Conservation (phyloP, 305 asterid genomes). For the Fraxinus dipetala region DNA sequence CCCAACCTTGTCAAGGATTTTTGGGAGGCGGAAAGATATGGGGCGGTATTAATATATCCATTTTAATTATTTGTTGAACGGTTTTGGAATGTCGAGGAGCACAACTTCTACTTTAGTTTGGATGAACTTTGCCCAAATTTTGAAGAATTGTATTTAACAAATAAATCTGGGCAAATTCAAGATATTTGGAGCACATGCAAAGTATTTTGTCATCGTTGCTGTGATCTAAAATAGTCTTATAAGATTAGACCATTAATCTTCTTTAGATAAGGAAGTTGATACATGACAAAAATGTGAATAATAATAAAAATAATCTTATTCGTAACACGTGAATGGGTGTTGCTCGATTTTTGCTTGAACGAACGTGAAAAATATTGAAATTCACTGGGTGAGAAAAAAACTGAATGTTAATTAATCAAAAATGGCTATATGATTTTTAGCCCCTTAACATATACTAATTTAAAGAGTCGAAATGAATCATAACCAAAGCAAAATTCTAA, state of each 20-base stretch:
- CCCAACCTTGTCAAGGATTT: too few relatives aligned
- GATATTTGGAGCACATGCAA: background rate
- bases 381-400: background rate
- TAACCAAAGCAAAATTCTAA: background rate
- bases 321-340: background rate
- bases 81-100: too few relatives aligned
- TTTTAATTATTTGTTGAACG: too few relatives aligned
- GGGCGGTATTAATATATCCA: background rate
- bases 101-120: too few relatives aligned
- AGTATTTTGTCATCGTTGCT: background rate
- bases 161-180: background rate
- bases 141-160: too few relatives aligned
- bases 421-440: too few relatives aligned
- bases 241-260: background rate
- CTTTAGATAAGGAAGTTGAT: background rate
- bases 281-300: background rate
- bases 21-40: background rate
- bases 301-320: too few relatives aligned
- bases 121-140: too few relatives aligned
- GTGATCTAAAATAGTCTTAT: background rate
- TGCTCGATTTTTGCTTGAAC: background rate
- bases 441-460: background rate
- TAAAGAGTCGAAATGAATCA: background rate
- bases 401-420: too few relatives aligned
- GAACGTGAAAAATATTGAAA: background rate